Base-by-base conservation (phyloP, 169 alveolate genomes). In the Miamiensis avidus region DNA sequence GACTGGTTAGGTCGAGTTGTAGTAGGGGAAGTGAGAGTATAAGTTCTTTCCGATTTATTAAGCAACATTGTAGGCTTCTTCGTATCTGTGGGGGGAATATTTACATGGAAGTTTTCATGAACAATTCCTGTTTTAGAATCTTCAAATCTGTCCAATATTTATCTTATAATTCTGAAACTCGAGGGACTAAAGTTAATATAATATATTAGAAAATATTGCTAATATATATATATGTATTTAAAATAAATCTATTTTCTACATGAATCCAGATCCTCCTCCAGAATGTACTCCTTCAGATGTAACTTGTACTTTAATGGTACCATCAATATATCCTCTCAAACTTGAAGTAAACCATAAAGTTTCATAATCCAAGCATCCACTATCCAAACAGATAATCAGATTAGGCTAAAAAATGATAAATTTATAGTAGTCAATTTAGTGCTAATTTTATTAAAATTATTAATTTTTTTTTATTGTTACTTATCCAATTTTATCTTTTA, bases 111-210 rank as follows among this genome's bases (percentile, higher is more conserved):
- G 0, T 88, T 90, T 31, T 90, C 93, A 28, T 49, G 31, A 31
- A 92, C 86, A 74, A 81, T 77, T 72, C 96, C 96, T 16, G 96
- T 96, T 28, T 82, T 84, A 15, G 96, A 76, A 89, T 96, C 96
- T 74, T 94, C 96, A 31, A 96, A 31, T 82, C 97, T 89, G 82
- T 93, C 93, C 64, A 96, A 82, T 30, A 96, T 89, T 31, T 65
- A 32, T 78, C 97, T 89, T 30, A 92, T 86, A 27, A 96, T 89
- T 74, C 96, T 89, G 78, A 93, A 96, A 31, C 95, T 90, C 33
- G 94, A 95, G 29, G 98, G 97, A 1, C 84, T 88, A 29, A 87
- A 49, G 20, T 11, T 11, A 49, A 49, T 11, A 49, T 11, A 49
- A 49, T 49, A 49, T 11, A 49, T 11, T 49, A 11, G 20, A 49